phyloP scores from a whole-genome alignment of 1,284 basidiomycete genomes.

The Prillingera fragicola region DNA sequence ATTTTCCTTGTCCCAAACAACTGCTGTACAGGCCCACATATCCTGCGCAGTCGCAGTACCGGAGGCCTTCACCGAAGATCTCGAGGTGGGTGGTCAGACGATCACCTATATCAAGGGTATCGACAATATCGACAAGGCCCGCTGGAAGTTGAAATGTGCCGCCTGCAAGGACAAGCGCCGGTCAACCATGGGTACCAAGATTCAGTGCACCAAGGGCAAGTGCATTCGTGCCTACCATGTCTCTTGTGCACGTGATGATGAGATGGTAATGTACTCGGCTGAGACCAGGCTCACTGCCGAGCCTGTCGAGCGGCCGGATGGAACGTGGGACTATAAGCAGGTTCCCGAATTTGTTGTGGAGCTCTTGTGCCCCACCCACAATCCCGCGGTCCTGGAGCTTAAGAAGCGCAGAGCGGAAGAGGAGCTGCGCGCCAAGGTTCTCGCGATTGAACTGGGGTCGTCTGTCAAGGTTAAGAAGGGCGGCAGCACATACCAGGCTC shows the following conservation, averaged over 20 bases:
- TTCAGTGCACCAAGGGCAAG: constrained; percentile 87
- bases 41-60: constrained; percentile 71
- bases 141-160: constrained; percentile 91
- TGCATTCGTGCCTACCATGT: constrained; percentile 91
- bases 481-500: constrained; percentile 73
- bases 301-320: too few species aligned
- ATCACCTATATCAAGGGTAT: constrained; percentile 62
- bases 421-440: constrained; percentile 55
- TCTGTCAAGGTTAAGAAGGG: constrained; percentile 73
- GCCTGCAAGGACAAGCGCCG: constrained; percentile 64
- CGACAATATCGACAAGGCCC: constrained; percentile 74
- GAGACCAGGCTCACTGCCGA: too few species aligned
- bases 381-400: constrained; percentile 58
- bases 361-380: constrained; percentile 71
- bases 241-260: constrained; percentile 62
- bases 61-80: constrained; percentile 75
- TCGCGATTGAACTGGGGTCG: constrained; percentile 62
- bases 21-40: constrained; percentile 52
- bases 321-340: too few species aligned
- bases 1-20: constrained; percentile 6
- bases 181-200: constrained; percentile 77
- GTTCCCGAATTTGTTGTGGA: constrained; percentile 60
- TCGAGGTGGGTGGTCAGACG: constrained; percentile 40
- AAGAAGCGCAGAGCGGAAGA: constrained; percentile 55
- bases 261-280: constrained; percentile 21